These are phyloP conservation scores for Rhodocollybia butyracea DNA, from an alignment of 768 basidiomycete species.

Conservation along the genomic window DNA sequence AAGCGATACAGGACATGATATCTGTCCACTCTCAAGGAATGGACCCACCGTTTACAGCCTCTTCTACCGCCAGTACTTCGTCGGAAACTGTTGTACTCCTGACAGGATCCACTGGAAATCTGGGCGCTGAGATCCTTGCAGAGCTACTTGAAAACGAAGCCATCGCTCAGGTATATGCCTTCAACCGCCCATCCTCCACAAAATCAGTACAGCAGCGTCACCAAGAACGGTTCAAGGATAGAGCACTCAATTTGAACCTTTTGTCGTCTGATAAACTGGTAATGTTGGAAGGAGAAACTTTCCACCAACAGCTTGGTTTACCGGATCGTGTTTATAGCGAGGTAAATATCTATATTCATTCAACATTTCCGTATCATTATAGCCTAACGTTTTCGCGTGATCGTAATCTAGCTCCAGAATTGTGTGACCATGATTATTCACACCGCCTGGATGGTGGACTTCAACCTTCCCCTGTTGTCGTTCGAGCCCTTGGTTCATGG, in stretches of 20 bases:
- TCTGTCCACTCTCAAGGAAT: constrained; percentile 28
- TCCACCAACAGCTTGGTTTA: too few relatives aligned
- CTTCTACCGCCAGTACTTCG: background rate
- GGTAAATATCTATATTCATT: too few relatives aligned
- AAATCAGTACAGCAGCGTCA: constrained; percentile 5
- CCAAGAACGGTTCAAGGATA: constrained; percentile 21
- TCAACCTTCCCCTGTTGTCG: too few relatives aligned
- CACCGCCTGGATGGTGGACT: too few relatives aligned
- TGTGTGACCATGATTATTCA: too few relatives aligned
- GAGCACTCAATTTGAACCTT: constrained; percentile 24
- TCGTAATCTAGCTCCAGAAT: too few relatives aligned
- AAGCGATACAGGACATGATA: constrained; percentile 33
- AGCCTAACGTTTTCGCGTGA: too few relatives aligned
- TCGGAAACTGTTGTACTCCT: background rate
- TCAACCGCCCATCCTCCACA: background rate
- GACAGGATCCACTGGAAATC: constrained; percentile 28
- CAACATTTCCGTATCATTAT: too few relatives aligned
- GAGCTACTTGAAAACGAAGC: constrained; percentile 19
- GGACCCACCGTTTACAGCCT: background rate
- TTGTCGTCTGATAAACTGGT: constrained; percentile 27
- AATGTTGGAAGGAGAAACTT: too few relatives aligned
- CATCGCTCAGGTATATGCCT: constrained; percentile 13
- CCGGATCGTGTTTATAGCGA: too few relatives aligned
- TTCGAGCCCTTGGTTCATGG: too few relatives aligned
- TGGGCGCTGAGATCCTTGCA: constrained; percentile 33